Percentiles rank a stretch among this genome's conserved stretches.
phyloP scores from a whole-genome alignment of 164 flowering plant species.

The Cinnamomum chago region DNA sequence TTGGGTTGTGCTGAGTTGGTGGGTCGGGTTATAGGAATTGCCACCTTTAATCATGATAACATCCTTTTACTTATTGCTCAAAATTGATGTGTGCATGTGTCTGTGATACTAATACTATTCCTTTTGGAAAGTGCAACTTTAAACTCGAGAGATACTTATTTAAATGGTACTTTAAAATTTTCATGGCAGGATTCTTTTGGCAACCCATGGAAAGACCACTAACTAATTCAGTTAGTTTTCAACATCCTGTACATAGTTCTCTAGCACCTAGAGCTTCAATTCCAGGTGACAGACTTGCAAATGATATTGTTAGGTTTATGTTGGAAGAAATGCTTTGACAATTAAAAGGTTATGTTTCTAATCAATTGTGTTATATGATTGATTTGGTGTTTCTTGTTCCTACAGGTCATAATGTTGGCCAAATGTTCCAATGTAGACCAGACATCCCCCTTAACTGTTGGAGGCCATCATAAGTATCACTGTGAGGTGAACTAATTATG shows the following conservation, averaged over 20 bases:
- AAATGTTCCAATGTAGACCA: slow-evolving; percentile 60
- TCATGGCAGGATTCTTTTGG: slow-evolving; percentile 57
- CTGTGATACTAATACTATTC: no score
- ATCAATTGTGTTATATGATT: neutral
- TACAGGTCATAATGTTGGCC: slow-evolving; percentile 65
- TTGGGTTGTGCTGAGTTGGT: no score
- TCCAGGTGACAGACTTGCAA: slow-evolving; percentile 38
- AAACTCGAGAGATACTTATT: neutral
- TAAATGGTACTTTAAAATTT: neutral
- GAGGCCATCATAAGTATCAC: slow-evolving; percentile 55
- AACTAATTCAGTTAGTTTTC: slow-evolving; percentile 41
- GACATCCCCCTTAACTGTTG: slow-evolving; percentile 62
- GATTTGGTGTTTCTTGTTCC: neutral
- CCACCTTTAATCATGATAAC: no score
- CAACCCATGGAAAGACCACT: slow-evolving; percentile 61
- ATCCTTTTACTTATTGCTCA: no score
- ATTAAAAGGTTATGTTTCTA: neutral
- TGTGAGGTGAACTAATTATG: neutral
- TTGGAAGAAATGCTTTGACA: neutral
- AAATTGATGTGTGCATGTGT: no score
- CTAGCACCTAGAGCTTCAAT: slow-evolving; percentile 49
- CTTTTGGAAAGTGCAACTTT: neutral
- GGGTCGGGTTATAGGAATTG: no score
- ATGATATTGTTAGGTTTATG: neutral
- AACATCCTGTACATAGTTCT: slow-evolving; percentile 40